phyloP scores from a whole-genome alignment of 1,284 basidiomycete species.

The Naganishia cerealis region DNA sequence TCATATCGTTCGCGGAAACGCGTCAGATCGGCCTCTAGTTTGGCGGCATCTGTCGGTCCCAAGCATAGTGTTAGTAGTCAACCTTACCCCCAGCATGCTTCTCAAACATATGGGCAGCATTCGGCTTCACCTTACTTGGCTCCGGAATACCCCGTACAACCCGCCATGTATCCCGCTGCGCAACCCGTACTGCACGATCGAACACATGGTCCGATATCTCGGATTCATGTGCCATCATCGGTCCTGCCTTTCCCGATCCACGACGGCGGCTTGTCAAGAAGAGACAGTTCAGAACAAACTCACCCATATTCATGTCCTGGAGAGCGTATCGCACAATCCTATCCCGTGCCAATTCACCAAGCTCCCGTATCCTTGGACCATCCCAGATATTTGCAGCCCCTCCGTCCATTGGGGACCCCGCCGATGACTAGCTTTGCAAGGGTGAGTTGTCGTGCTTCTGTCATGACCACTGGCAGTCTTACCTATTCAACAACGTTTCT shows the following conservation, averaged over 20 bases:
- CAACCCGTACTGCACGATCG: background rate
- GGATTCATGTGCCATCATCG: background rate
- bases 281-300: background rate
- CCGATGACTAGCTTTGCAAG: background rate
- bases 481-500: background rate
- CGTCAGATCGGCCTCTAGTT: background rate
- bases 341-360: background rate
- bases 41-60: background rate
- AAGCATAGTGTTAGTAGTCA: background rate
- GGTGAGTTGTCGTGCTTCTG: background rate
- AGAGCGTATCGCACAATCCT: background rate
- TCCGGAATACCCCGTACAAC: background rate
- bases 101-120: background rate
- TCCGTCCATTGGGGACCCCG: constrained; percentile 1
- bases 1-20: constrained; percentile 16
- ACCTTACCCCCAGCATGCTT: background rate
- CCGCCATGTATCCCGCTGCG: background rate
- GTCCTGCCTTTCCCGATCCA: background rate
- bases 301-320: background rate
- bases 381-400: background rate
- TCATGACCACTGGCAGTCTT: background rate
- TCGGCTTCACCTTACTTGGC: background rate
- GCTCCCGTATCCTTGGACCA: background rate
- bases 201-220: background rate
- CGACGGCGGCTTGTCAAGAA: background rate